Percentiles rank a stretch among this genome's conserved stretches.
These are phyloP conservation scores for Euryodendron excelsum DNA, from an alignment of 148 eudicot genomes.

Conservation along the genomic window DNA sequence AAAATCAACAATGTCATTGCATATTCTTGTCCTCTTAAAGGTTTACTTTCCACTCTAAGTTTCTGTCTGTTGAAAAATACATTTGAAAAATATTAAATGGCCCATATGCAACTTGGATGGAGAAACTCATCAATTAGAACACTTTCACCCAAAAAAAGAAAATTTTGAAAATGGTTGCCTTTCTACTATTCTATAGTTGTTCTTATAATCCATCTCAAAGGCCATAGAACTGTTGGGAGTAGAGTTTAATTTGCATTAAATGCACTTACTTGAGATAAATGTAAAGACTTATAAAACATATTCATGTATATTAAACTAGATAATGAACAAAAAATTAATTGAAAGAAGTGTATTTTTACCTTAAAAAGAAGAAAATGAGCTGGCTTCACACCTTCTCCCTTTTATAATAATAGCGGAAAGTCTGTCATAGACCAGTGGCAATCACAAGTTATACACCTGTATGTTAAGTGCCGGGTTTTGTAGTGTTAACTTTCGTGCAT, in stretches of 20 bases:
- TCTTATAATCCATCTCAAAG: not conserved
- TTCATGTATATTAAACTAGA: not conserved
- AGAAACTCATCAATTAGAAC: not conserved
- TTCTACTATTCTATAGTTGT: not conserved
- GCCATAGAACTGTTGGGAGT: not conserved
- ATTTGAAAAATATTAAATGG: not conserved
- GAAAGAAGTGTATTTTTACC: not conserved
- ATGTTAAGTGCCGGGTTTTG: not conserved
- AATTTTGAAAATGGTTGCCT: not conserved
- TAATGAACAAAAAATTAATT: not conserved
- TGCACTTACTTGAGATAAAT: not conserved
- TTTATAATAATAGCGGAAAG: not conserved
- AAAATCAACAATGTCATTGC: not conserved
- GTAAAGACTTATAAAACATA: not conserved
- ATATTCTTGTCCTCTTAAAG: not conserved
- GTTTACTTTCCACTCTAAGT: not conserved
- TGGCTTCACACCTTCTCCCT: constrained; percentile 1
- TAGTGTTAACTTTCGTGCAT: not conserved
- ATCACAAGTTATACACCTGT: not conserved
- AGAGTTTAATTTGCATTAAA: not conserved
- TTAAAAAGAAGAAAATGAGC: not conserved
- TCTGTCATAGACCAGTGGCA: not conserved
- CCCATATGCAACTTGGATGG: not conserved
- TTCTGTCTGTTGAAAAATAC: not conserved
- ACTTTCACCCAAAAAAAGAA: not conserved